Evolutionary conservation across 2,329 filamentous ascomycete genomes (phyloP).

Genomic region (Clonostachys byssicola): DNA sequence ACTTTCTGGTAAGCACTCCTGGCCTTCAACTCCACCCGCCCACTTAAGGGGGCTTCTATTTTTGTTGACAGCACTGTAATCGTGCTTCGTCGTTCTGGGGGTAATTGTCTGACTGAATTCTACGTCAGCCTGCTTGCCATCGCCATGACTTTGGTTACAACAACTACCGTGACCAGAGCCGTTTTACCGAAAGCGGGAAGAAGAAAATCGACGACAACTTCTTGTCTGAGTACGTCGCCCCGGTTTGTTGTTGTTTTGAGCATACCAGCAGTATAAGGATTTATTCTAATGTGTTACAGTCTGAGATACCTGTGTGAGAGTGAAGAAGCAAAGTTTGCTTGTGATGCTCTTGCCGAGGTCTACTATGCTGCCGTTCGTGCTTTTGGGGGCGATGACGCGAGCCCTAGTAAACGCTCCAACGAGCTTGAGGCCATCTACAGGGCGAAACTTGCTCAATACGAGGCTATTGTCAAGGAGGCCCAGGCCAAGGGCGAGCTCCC

Average conservation of each 20-base stretch:
- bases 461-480: slow-evolving; percentile 17
- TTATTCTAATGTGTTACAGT: slow-evolving; percentile 5
- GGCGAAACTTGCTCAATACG: slow-evolving; percentile 19
- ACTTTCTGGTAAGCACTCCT: slow-evolving; percentile 18
- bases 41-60: too few species aligned
- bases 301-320: slow-evolving; percentile 20
- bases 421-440: slow-evolving; percentile 12
- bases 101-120: too few species aligned
- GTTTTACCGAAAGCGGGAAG: slow-evolving; percentile 37
- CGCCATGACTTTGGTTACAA: slow-evolving; percentile 54
- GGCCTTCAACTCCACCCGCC: too few species aligned
- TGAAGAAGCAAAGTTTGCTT: slow-evolving; percentile 8
- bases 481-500: slow-evolving; percentile 6
- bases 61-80: too few species aligned
- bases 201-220: slow-evolving; percentile 44
- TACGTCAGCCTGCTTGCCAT: slow-evolving; percentile 30
- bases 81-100: too few species aligned
- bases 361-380: slow-evolving; percentile 24
- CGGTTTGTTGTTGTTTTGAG: too few species aligned
- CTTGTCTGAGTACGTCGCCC: slow-evolving; percentile 29
- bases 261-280: background rate
- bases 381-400: slow-evolving; percentile 18
- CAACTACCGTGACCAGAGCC: slow-evolving; percentile 45
- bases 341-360: slow-evolving; percentile 20
- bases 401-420: slow-evolving; percentile 10